Evolutionary conservation across 345 rosid genomes (phyloP).

Genomic region (Citrus inodora): DNA sequence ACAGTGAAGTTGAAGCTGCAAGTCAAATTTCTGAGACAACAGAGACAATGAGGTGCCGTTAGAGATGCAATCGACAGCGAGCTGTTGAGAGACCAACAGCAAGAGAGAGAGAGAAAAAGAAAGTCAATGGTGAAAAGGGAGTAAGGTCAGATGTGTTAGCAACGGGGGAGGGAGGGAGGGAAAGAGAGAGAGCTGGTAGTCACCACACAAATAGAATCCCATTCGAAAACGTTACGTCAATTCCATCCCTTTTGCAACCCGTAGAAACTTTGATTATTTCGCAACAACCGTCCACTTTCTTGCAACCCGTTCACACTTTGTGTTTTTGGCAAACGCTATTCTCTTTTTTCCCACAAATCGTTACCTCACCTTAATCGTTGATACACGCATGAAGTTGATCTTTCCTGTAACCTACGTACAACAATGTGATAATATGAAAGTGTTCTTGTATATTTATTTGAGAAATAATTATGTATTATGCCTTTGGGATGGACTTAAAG

Average conservation of each 20-base stretch:
- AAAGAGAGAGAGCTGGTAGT: no score
- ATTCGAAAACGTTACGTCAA: conserved; percentile 3
- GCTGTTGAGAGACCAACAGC: no score
- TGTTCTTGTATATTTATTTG: no score
- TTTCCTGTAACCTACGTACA: conserved; percentile 19
- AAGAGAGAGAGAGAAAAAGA: no score
- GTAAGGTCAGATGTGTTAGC: no score
- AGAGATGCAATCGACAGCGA: no score
- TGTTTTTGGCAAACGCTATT: neutral
- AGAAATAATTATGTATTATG: neutral
- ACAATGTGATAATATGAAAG: no score
- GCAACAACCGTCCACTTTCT: neutral
- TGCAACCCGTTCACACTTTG: neutral
- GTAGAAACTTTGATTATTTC: conserved; percentile 8
- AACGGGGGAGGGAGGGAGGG: no score
- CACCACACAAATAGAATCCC: neutral
- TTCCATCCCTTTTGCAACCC: neutral
- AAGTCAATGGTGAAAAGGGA: no score
- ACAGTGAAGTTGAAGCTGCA: no score
- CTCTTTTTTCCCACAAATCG: neutral
- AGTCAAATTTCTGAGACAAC: no score
- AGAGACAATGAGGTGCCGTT: no score
- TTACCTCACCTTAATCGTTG: neutral
- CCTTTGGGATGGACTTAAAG: conserved; percentile 48
- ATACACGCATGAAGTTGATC: conserved; percentile 6